These are phyloP conservation scores for Aspergillus saccharolyticus DNA, from an alignment of 495 filamentous ascomycete species.

Conservation along the genomic window DNA sequence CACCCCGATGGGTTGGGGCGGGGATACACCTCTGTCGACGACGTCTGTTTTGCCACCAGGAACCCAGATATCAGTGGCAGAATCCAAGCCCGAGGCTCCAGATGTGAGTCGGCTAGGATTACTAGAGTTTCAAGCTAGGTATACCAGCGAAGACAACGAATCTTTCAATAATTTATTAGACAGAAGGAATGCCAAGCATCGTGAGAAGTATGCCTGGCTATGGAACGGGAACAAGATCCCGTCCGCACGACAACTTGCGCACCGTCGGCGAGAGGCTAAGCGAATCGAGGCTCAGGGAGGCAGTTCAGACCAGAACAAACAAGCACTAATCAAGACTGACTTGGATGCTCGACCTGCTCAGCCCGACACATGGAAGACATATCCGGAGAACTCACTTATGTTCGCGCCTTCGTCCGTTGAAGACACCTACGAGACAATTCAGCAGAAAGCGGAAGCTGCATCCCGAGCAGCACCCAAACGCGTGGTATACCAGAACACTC, in stretches of 20 bases:
- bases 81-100: slow-evolving; percentile 43
- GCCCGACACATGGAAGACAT: slow-evolving; percentile 69
- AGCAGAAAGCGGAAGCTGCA: slow-evolving; percentile 61
- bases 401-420: slow-evolving; percentile 69
- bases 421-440: slow-evolving; percentile 57
- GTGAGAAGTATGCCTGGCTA: slow-evolving; percentile 80
- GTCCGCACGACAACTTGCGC: slow-evolving; percentile 76
- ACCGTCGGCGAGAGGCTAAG: slow-evolving; percentile 63
- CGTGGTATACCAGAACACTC: slow-evolving; percentile 81
- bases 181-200: slow-evolving; percentile 78
- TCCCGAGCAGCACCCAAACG: slow-evolving; percentile 70
- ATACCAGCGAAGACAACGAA: slow-evolving; percentile 96
- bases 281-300: slow-evolving; percentile 48
- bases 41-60: slow-evolving; percentile 38
- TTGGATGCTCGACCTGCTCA: slow-evolving; percentile 68
- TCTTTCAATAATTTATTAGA: slow-evolving; percentile 90
- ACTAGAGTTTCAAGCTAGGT: slow-evolving; percentile 80
- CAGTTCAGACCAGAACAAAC: slow-evolving; percentile 25
- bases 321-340: slow-evolving; percentile 49
- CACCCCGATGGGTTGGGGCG: slow-evolving; percentile 45
- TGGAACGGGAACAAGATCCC: slow-evolving; percentile 87
- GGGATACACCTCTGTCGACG: slow-evolving; percentile 64
- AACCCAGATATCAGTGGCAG: slow-evolving; percentile 5
- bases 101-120: slow-evolving; percentile 76
- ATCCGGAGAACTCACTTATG: slow-evolving; percentile 82